A percentile compares a stretch with the other conserved stretches of the same genome.
These are phyloP conservation scores for Poa annua DNA, from an alignment of 176 grass and related monocot species.

Conservation along the genomic window DNA sequence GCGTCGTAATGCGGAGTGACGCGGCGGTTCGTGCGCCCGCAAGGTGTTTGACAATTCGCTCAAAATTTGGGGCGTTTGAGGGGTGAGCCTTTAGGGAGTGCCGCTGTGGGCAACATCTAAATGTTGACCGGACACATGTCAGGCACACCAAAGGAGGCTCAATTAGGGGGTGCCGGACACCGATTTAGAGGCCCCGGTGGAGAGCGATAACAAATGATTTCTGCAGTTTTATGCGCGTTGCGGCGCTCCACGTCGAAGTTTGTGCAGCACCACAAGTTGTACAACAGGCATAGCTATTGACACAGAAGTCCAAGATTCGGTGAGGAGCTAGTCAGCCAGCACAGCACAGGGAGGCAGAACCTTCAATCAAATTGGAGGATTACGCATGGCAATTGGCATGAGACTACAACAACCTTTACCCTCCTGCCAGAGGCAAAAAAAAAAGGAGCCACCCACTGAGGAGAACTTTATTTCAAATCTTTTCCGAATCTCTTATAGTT, in stretches of 20 bases:
- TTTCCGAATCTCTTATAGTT: conserved; percentile 27
- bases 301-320: conserved; percentile 18
- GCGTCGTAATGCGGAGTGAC: no score
- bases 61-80: no score
- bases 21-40: no score
- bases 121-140: no score
- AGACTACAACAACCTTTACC: background rate
- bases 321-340: conserved; percentile 3
- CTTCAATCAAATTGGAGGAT: conserved; percentile 21
- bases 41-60: no score
- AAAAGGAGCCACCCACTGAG: conserved; percentile 37
- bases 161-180: no score
- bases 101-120: no score
- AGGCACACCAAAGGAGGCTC: no score
- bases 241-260: background rate
- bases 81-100: no score
- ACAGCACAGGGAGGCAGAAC: background rate
- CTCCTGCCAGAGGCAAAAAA: conserved; percentile 28
- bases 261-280: background rate
- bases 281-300: background rate
- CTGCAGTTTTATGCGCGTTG: background rate
- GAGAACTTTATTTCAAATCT: conserved; percentile 21
- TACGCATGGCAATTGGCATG: background rate
- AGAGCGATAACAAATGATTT: background rate
- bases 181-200: no score